A percentile compares a stretch with the other conserved stretches of the same genome.
These are phyloP conservation scores for Sporothrix phasma DNA, from an alignment of 2,329 filamentous ascomycete species.

Conservation along the genomic window DNA sequence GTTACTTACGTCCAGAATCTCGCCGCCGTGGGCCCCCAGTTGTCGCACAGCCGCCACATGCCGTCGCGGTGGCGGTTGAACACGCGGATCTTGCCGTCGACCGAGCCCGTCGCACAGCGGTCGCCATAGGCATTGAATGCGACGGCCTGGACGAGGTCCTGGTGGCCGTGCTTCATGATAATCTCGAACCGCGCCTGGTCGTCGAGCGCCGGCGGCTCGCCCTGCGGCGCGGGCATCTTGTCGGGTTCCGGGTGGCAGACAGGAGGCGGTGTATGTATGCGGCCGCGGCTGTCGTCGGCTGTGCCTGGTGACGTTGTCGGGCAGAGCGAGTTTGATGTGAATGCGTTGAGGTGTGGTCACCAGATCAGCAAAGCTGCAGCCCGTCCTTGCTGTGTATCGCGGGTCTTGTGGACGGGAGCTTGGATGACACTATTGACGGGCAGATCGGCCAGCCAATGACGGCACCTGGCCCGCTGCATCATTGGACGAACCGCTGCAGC, in stretches of 20 bases:
- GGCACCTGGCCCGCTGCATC: neutral
- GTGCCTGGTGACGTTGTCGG: neutral
- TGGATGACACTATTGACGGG: neutral
- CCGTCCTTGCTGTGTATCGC: neutral
- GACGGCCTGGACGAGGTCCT: slow-evolving; percentile 72
- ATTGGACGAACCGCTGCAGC: slow-evolving; percentile 1
- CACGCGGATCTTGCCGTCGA: slow-evolving; percentile 86
- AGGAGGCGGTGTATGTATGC: neutral
- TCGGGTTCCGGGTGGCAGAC: neutral
- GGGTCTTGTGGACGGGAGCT: neutral
- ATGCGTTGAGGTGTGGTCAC: neutral
- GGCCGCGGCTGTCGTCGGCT: neutral
- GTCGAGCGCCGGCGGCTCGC: slow-evolving; percentile 27
- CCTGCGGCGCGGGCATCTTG: slow-evolving; percentile 22
- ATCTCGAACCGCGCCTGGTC: slow-evolving; percentile 43
- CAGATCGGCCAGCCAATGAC: neutral
- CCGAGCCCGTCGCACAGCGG: slow-evolving; percentile 80
- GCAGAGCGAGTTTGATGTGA: neutral
- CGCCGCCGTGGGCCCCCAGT: slow-evolving; percentile 85
- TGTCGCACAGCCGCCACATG: slow-evolving; percentile 72
- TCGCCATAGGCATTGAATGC: slow-evolving; percentile 90
- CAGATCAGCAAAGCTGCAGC: slow-evolving; percentile 1
- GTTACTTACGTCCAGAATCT: slow-evolving; percentile 59
- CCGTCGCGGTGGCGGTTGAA: slow-evolving; percentile 76
- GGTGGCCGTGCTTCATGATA: slow-evolving; percentile 63